Evolutionary conservation across 495 filamentous ascomycete species (phyloP).

Genomic region (Evansstolkia leycettana): DNA sequence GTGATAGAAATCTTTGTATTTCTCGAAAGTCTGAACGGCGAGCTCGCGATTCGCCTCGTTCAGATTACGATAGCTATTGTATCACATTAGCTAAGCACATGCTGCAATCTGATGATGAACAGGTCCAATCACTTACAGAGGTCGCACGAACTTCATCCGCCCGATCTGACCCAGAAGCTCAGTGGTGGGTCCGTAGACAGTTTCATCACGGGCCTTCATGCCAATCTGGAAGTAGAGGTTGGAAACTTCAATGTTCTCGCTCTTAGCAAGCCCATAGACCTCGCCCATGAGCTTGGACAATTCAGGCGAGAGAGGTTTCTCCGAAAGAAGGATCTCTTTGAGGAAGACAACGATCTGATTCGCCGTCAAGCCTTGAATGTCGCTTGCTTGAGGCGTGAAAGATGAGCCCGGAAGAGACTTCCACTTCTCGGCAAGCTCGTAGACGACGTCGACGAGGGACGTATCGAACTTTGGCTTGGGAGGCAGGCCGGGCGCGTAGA

Average conservation of each 20-base stretch:
- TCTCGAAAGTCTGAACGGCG: constrained; percentile 73
- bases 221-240: constrained; percentile 67
- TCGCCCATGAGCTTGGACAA: constrained; percentile 56
- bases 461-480: constrained; percentile 88
- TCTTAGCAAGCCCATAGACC: constrained; percentile 54
- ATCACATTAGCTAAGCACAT: constrained; percentile 9
- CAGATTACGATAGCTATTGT: constrained; percentile 47
- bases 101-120: neutral
- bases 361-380: constrained; percentile 60
- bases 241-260: constrained; percentile 75
- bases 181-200: constrained; percentile 53
- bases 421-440: constrained; percentile 73
- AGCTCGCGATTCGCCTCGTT: constrained; percentile 58
- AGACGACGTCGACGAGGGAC: constrained; percentile 74
- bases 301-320: constrained; percentile 44
- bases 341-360: constrained; percentile 89
- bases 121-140: constrained; percentile 39
- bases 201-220: constrained; percentile 56
- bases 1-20: constrained; percentile 85
- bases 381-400: constrained; percentile 56
- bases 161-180: constrained; percentile 71
- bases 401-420: constrained; percentile 27
- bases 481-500: constrained; percentile 74
- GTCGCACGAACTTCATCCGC: constrained; percentile 93
- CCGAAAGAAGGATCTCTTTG: constrained; percentile 56